phyloP scores from a whole-genome alignment of 208 protist genomes.

The Acanthamoeba castellanii region DNA sequence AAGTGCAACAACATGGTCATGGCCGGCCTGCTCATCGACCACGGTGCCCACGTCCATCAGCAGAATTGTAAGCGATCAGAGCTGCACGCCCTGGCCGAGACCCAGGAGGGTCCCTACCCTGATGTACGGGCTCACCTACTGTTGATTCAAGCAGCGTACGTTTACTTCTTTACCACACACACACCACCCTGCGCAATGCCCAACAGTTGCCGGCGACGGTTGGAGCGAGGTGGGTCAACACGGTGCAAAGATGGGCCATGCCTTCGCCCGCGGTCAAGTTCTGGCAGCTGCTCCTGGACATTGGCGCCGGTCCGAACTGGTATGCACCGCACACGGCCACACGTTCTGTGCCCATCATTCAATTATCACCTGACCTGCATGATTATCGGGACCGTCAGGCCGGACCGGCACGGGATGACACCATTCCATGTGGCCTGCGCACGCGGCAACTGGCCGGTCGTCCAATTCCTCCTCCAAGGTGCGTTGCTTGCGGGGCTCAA shows the following conservation, averaged over 20 bases:
- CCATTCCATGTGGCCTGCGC: slow-evolving; percentile 19
- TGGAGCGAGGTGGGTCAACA: not conserved
- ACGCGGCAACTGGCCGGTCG: not conserved
- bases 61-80: not conserved
- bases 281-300: not conserved
- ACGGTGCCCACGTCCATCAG: not conserved
- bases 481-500: not conserved
- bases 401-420: no score
- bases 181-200: not conserved
- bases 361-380: no score
- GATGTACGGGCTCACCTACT: not conserved
- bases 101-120: not conserved
- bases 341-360: no score
- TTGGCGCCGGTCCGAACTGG: no score
- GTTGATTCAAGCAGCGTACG: no score
- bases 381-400: no score
- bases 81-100: not conserved
- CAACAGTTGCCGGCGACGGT: not conserved
- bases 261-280: not conserved
- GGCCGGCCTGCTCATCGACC: not conserved
- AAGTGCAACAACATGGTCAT: not conserved
- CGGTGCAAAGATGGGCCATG: not conserved
- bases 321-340: no score
- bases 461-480: not conserved
- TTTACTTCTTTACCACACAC: not conserved